Base-by-base conservation (phyloP, 2,329 filamentous ascomycete species). In the Penicillium concentricum region DNA sequence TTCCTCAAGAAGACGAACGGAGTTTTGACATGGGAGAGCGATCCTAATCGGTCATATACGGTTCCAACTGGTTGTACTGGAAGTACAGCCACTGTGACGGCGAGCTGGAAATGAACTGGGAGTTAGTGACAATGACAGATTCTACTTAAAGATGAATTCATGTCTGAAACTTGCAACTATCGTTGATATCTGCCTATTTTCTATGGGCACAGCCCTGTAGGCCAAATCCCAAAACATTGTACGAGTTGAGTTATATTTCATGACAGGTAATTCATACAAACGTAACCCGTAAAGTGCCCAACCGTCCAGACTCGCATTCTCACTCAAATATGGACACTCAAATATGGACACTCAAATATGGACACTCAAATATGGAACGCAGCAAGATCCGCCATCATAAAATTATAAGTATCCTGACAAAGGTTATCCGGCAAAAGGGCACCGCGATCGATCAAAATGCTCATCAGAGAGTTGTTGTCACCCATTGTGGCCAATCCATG, bases 1-100 rank as follows among this genome's bases (percentile, higher is more conserved):
- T 91, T 84, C 68, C 82, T 91, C 64, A 82, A 83, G 48, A 80
- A 78, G 56, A 66, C 72, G 1, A 80, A 82, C 63, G 83, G 85
- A 0, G 34, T 43, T 5, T 45, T 60, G 5, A 78, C 73, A 2
- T 91, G 88, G 87, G 88, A 91, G 75, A 77, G 75, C 47, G 87
- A 87, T 61, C 74, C 77, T 5, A 78, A 80, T 58, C 70, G 75
- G 28, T 65, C 55, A 26, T 79, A 74, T 57, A 76, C 71, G 0
- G 76, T 81, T 18, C 72, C 75, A 1, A 67, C 60, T 34, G 71
- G 67, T 28, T 78, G 77, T 60, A 56, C 58, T 22, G 66, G 70
- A 7, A 67, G 65, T 5, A 68, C 67, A 5, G 69, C 69, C 12
- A 74, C 69, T 6, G 63, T 72, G 28, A 74, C 72, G 50, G 73